Base-by-base conservation (phyloP, 768 basidiomycete genomes). In the Kwoniella mangroviensis region DNA sequence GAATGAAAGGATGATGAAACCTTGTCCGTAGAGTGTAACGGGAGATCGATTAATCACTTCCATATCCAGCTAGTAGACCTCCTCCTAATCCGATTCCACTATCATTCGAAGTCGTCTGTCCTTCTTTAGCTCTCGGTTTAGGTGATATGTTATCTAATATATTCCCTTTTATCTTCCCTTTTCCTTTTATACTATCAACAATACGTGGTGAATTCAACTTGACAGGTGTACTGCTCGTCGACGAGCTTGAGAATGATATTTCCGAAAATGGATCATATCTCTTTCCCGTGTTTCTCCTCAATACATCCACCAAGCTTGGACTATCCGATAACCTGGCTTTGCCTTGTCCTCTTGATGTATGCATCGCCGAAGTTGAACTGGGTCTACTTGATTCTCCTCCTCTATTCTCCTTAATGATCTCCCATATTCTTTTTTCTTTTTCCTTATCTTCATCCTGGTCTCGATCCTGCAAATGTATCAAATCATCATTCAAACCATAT, bases 401-500 rank as follows among this genome's bases (percentile, higher is more conserved):
- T 75, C 42, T 88, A 87, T 65, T 83, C 83, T 75, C 87, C 86
- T 42, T 60, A 17, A 60, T 92, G 64, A 88, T 87, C 43, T 87
- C 83, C 68, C 85, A 86, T 17, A 86, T 85, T 63, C 87, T 86
- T n/a, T 87, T 87, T 61, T 89, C 53, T 90, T 90, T 65, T 86
- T 88, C 76, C 41, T 79, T 75, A 41, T 75, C 72, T 68, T 80
- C 75, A n/a, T 67, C 71, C 3, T 91, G 83, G 58, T 78, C 74
- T 24, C 65, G 72, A 6, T 91, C 83, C 5, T 43, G 22, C 7
- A 42, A 43, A 60, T 60, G 86, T 45, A 82, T 86, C n/a, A 98
- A 83, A 3, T 87, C 85, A 64, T 88, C 87, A 1, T 91, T 91
- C 17, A 99, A 83, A 1, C 89, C 94, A 83, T 93, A 97, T 73